Percentiles rank a stretch among this genome's conserved stretches.
Evolutionary conservation across 1,284 basidiomycete species (phyloP).

Genomic region (Dichomitus squalens): DNA sequence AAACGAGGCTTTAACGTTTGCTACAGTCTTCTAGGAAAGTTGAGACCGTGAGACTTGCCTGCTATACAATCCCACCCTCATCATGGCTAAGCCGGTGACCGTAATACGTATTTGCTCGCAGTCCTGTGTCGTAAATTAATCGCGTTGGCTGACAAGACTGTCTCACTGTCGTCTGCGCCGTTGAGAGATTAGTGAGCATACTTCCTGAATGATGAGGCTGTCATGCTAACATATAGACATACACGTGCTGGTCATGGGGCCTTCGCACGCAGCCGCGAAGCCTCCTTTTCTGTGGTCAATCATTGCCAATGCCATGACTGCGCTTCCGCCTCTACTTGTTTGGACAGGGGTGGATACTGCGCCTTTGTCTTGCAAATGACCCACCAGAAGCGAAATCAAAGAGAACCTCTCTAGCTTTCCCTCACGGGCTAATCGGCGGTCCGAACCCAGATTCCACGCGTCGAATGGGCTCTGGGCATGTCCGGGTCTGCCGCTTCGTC

Average conservation of each 20-base stretch:
- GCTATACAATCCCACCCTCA: no score
- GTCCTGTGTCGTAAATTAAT: conserved; percentile 7
- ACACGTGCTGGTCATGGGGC: conserved; percentile 4
- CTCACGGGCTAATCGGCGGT: conserved; percentile 1
- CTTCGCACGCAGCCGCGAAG: conserved; percentile 14
- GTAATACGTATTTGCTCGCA: no score
- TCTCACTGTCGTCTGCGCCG: conserved; percentile 3
- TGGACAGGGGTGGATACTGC: neutral
- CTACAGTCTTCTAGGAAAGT: neutral
- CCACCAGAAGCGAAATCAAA: neutral
- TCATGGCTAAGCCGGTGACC: no score
- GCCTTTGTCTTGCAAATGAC: neutral
- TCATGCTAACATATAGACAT: conserved; percentile 23
- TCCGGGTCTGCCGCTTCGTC: neutral
- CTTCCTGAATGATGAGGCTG: conserved; percentile 3
- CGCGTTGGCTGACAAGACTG: conserved; percentile 1
- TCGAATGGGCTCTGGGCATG: neutral
- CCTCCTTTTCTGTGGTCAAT: conserved; percentile 1
- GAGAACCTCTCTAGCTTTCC: neutral
- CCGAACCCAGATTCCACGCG: neutral
- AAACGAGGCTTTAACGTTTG: neutral
- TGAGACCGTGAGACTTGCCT: no score
- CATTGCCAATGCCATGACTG: neutral
- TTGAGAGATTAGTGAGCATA: conserved; percentile 2
- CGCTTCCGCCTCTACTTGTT: neutral